Percentiles rank a stretch among this genome's conserved stretches.
These are phyloP conservation scores for Meyerozyma guilliermondii DNA, from an alignment of 1,139 yeast genomes.

Conservation along the genomic window DNA sequence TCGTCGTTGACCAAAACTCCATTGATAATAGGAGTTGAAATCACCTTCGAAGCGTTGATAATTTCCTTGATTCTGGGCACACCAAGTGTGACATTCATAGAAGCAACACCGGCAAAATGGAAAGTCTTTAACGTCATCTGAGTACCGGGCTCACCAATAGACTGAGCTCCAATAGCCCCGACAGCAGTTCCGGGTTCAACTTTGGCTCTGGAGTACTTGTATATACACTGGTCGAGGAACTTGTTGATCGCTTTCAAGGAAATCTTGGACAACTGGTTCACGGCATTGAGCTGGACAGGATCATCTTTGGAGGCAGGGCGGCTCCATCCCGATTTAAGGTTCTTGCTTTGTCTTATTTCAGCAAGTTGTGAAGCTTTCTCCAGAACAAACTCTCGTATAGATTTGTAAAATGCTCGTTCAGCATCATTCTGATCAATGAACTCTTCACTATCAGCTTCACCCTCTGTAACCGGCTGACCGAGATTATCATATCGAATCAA, in stretches of 20 bases:
- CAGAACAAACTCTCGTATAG: conserved; percentile 59
- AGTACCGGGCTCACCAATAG: conserved; percentile 99
- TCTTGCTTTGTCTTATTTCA: conserved; percentile 50
- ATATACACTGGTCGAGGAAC: conserved; percentile 72
- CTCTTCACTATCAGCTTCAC: conserved; percentile 43
- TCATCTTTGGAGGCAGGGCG: conserved; percentile 47
- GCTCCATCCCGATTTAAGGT: conserved; percentile 27
- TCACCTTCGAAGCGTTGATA: conserved; percentile 91
- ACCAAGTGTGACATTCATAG: conserved; percentile 98
- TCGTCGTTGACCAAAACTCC: conserved; percentile 89
- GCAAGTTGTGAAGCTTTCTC: conserved; percentile 58
- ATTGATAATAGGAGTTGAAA: conserved; percentile 95
- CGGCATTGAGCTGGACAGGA: conserved; percentile 42
- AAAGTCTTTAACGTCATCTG: conserved; percentile 98
- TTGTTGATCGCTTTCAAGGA: conserved; percentile 54
- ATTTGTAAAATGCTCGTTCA: conserved; percentile 74
- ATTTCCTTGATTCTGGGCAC: conserved; percentile 99
- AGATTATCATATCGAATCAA: conserved; percentile 68
- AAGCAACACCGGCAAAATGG: conserved; percentile 99
- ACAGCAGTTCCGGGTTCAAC: conserved; percentile 99
- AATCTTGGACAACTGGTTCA: conserved; percentile 71
- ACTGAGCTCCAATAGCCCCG: conserved; percentile 98
- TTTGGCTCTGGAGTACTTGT: conserved; percentile 81
- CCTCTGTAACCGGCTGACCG: conserved; percentile 48
- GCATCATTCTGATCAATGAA: conserved; percentile 81